Evolutionary conservation across 2,329 filamentous ascomycete species (phyloP).

Genomic region (Emmonsiellopsis sp.): DNA sequence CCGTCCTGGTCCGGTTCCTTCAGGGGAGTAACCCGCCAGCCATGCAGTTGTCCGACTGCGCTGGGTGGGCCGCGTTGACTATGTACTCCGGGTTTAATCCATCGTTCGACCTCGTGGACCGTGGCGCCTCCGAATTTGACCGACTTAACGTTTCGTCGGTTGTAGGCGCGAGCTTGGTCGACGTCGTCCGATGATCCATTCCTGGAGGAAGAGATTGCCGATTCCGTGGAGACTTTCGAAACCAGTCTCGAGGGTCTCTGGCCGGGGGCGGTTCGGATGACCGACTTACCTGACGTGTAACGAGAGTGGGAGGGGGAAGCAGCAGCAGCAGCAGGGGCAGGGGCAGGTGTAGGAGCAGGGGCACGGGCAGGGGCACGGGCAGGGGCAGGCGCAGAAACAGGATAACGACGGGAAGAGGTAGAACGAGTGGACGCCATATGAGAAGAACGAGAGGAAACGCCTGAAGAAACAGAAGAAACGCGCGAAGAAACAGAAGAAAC

Average conservation of each 20-base stretch:
- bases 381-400: neutral
- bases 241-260: neutral
- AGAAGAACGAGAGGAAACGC: neutral
- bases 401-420: constrained; percentile 1
- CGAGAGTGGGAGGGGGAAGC: neutral
- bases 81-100: constrained; percentile 18
- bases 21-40: constrained; percentile 14
- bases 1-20: constrained; percentile 18
- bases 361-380: neutral
- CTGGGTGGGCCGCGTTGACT: constrained; percentile 7
- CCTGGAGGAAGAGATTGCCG: neutral
- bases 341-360: neutral
- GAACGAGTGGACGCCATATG: constrained; percentile 1
- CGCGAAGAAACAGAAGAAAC: constrained; percentile 2
- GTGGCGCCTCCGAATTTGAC: constrained; percentile 19
- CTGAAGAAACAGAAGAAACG: neutral
- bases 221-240: neutral
- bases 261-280: neutral
- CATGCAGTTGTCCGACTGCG: constrained; percentile 10
- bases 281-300: neutral
- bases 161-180: neutral
- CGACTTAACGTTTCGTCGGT: constrained; percentile 9
- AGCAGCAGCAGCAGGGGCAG: constrained; percentile 7
- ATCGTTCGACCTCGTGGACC: constrained; percentile 16
- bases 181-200: neutral